Evolutionary conservation across 345 rosid species (phyloP).

Genomic region (Excoecaria cochinchinensis): DNA sequence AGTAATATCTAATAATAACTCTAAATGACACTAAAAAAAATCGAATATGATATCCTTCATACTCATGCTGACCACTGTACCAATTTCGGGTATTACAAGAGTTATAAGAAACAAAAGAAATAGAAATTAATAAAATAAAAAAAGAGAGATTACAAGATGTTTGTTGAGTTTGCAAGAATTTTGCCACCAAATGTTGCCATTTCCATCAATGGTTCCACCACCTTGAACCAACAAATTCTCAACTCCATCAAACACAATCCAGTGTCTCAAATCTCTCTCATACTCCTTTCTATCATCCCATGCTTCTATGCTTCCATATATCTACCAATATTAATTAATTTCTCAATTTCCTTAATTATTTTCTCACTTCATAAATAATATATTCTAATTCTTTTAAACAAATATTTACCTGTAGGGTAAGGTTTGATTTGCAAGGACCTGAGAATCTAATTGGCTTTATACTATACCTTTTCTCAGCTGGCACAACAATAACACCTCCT

Average conservation of each 20-base stretch:
- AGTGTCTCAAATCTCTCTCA: slow-evolving; percentile 45
- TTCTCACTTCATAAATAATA: no score
- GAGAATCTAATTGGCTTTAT: slow-evolving; percentile 48
- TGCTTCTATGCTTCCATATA: slow-evolving; percentile 61
- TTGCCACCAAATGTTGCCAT: slow-evolving; percentile 86
- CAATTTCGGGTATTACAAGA: background rate
- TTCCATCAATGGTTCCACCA: slow-evolving; percentile 67
- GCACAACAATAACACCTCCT: slow-evolving; percentile 46
- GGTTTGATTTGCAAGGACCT: slow-evolving; percentile 70
- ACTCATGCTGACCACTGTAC: no score
- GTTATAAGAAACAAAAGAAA: background rate
- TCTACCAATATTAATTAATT: slow-evolving; percentile 31
- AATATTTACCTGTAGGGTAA: slow-evolving; percentile 50
- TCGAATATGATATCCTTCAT: no score
- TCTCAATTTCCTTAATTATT: no score
- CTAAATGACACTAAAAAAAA: no score
- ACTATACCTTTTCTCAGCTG: slow-evolving; percentile 43
- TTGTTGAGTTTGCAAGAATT: slow-evolving; percentile 78
- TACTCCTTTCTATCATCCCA: slow-evolving; percentile 55
- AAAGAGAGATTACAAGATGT: slow-evolving; percentile 41
- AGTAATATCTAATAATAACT: no score
- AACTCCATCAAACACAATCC: slow-evolving; percentile 59
- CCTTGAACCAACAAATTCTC: slow-evolving; percentile 53
- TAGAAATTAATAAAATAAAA: background rate
- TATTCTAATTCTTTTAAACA: no score